These are phyloP conservation scores for Solanum gandarillasii DNA, from an alignment of 257 asterid genomes.

Conservation along the genomic window DNA sequence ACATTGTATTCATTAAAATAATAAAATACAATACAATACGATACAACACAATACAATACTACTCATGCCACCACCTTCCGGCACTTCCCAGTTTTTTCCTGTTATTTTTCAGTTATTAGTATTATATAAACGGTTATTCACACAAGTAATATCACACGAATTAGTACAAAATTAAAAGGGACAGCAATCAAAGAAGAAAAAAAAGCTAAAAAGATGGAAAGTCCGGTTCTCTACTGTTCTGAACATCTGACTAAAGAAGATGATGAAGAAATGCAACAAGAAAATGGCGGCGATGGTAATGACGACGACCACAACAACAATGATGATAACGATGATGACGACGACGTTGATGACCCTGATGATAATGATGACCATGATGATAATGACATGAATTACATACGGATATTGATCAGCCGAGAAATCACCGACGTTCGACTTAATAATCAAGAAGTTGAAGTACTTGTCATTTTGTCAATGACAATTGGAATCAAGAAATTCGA, in stretches of 20 bases:
- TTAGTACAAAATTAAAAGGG: no score
- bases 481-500: conserved; percentile 35
- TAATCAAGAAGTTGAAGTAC: not conserved
- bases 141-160: no score
- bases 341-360: not conserved
- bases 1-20: no score
- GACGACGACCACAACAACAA: no score
- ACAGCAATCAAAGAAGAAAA: not conserved
- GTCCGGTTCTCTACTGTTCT: not conserved
- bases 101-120: not conserved
- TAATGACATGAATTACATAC: not conserved
- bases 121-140: not conserved
- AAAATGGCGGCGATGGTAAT: not conserved
- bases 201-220: not conserved
- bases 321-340: not conserved
- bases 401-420: not conserved
- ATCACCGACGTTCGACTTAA: not conserved
- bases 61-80: not conserved
- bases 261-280: not conserved
- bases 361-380: not conserved
- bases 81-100: not conserved
- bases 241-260: not conserved
- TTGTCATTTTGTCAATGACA: not conserved
- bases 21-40: no score
- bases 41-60: no score